These are phyloP conservation scores for Catunica adiposa DNA, from an alignment of 2,329 filamentous ascomycete species.

Conservation along the genomic window DNA sequence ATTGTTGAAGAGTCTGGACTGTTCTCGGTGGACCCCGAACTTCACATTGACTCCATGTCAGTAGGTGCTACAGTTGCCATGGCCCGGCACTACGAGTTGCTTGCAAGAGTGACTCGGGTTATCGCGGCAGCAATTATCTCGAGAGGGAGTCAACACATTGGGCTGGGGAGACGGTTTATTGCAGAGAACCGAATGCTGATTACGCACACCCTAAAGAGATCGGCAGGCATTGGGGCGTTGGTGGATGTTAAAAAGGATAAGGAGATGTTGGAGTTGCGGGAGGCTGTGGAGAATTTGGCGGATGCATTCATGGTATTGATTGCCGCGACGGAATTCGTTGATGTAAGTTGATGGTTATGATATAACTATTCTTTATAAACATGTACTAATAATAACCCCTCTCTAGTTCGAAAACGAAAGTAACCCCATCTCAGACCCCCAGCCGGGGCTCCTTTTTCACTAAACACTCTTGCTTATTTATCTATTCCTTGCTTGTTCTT, in stretches of 20 bases:
- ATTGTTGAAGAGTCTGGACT: constrained; percentile 67
- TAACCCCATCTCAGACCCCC: constrained; percentile 21
- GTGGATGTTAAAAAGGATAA: constrained; percentile 17
- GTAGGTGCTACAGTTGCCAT: constrained; percentile 54
- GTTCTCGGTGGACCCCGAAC: constrained; percentile 79
- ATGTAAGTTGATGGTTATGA: constrained; percentile 39
- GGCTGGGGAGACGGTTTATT: constrained; percentile 66
- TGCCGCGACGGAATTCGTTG: constrained; percentile 64
- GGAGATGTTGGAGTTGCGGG: constrained; percentile 27
- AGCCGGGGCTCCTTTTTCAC: constrained; percentile 13
- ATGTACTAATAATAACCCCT: constrained; percentile 1
- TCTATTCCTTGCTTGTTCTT: neutral
- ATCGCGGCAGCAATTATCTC: constrained; percentile 68
- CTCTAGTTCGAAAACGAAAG: constrained; percentile 27
- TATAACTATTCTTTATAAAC: neutral
- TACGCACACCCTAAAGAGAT: constrained; percentile 77
- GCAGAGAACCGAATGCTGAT: constrained; percentile 69
- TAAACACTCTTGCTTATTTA: neutral
- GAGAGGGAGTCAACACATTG: constrained; percentile 66
- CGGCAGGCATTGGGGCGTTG: constrained; percentile 51
- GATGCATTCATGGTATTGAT: constrained; percentile 76
- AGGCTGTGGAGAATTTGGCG: constrained; percentile 58
- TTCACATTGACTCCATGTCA: constrained; percentile 42
- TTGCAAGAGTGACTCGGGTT: constrained; percentile 65
- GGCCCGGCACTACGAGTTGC: constrained; percentile 66